phyloP scores from a whole-genome alignment of 805 yeast genomes.

The Wickerhamiella cacticola region DNA sequence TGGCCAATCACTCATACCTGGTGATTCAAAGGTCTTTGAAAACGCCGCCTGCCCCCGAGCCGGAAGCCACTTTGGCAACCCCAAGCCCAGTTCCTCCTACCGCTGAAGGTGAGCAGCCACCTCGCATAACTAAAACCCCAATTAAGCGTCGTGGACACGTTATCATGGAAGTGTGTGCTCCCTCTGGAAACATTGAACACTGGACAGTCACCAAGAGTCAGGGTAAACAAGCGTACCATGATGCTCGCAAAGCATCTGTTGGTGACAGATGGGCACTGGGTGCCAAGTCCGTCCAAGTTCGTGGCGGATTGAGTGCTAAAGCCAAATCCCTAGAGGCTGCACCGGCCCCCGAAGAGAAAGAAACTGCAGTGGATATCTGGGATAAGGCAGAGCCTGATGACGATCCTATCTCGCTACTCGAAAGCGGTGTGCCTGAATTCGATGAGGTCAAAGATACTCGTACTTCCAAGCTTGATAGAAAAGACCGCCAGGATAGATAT shows the following conservation, averaged over 20 bases:
- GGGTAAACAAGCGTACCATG: slow-evolving; percentile 67
- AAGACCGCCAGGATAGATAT: slow-evolving; percentile 12
- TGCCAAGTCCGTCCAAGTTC: slow-evolving; percentile 39
- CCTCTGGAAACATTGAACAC: slow-evolving; percentile 67
- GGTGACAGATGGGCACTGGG: slow-evolving; percentile 84
- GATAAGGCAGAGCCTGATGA: neutral
- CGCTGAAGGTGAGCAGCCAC: slow-evolving; percentile 37
- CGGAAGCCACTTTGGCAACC: neutral
- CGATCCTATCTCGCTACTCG: slow-evolving; percentile 13
- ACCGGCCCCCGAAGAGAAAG: neutral
- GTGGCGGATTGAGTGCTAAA: slow-evolving; percentile 23
- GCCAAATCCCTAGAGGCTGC: neutral
- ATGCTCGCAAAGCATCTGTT: slow-evolving; percentile 71
- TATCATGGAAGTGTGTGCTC: slow-evolving; percentile 61
- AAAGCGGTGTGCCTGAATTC: slow-evolving; percentile 4
- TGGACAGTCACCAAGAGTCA: slow-evolving; percentile 78
- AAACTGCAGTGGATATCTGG: slow-evolving; percentile 3
- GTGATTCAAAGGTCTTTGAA: slow-evolving; percentile 44
- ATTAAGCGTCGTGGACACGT: slow-evolving; percentile 74
- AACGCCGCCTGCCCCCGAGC: slow-evolving; percentile 13
- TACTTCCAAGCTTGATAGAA: slow-evolving; percentile 13
- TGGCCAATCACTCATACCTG: slow-evolving; percentile 61
- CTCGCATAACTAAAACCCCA: slow-evolving; percentile 58
- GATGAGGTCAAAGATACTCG: slow-evolving; percentile 11
- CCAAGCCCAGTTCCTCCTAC: neutral